phyloP scores from a whole-genome alignment of 2,329 filamentous ascomycete genomes.

The Pseudogymnoascus destructans region DNA sequence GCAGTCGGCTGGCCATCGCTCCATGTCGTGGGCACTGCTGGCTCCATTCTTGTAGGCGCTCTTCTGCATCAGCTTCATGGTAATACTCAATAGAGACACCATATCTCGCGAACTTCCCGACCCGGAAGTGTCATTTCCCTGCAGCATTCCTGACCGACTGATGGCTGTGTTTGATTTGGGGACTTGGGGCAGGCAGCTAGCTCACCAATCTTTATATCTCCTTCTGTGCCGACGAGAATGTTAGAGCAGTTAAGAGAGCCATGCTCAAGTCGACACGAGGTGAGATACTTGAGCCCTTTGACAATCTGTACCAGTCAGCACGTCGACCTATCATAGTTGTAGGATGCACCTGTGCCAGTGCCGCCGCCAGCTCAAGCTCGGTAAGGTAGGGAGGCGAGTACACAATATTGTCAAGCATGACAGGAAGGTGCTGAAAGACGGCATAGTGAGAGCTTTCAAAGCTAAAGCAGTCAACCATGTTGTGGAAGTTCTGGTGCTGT shows the following conservation, averaged over 20 bases:
- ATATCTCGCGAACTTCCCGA: neutral
- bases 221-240: too few species aligned
- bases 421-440: too few species aligned
- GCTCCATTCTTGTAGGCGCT: too few species aligned
- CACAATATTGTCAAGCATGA: slow-evolving; percentile 16
- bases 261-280: too few species aligned
- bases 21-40: neutral
- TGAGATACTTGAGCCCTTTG: neutral
- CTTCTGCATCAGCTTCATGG: neutral
- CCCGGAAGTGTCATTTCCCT: neutral
- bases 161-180: too few species aligned
- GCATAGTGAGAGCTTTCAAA: too few species aligned
- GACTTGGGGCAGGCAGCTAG: too few species aligned
- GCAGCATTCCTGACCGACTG: too few species aligned
- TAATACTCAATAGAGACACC: neutral
- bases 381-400: slow-evolving; percentile 13
- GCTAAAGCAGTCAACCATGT: too few species aligned
- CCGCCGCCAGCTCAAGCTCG: slow-evolving; percentile 13
- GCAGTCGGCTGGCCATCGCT: neutral
- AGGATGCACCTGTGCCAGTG: slow-evolving; percentile 14
- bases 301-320: neutral
- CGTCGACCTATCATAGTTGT: slow-evolving; percentile 7
- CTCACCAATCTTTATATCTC: too few species aligned
- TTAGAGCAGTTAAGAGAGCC: too few species aligned
- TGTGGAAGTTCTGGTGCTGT: too few species aligned